Conservation (phyloP, 805 yeast species). For the Yarrowia sp. region DNA sequence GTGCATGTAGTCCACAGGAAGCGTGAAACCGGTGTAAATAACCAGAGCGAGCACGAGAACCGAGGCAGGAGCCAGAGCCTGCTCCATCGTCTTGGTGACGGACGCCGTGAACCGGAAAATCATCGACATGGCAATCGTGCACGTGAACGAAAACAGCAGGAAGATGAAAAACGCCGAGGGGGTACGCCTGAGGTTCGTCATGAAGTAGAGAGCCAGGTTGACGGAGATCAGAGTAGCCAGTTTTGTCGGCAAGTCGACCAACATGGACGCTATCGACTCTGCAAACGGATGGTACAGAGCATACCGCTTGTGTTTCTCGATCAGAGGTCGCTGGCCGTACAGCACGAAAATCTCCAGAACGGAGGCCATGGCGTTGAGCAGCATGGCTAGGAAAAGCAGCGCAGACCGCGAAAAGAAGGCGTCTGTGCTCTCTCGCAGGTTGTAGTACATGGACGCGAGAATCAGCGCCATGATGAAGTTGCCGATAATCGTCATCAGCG, state of each 20-base stretch:
- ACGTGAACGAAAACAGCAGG: constrained; percentile 44
- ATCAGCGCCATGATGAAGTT: constrained; percentile 52
- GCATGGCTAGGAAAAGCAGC: constrained; percentile 55
- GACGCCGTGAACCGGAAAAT: constrained; percentile 47
- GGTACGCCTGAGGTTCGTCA: constrained; percentile 51
- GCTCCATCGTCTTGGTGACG: constrained; percentile 40
- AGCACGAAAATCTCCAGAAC: constrained; percentile 46
- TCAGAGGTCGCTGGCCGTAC: constrained; percentile 52
- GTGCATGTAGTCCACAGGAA: constrained; percentile 47
- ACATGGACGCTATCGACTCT: constrained; percentile 59
- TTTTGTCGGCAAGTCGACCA: constrained; percentile 59
- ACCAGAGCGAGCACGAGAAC: constrained; percentile 43
- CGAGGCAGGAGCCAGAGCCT: constrained; percentile 49
- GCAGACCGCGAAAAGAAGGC: constrained; percentile 61
- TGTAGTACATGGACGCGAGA: constrained; percentile 55
- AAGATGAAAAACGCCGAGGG: constrained; percentile 58
- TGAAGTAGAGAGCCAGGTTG: constrained; percentile 51
- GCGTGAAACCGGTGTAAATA: constrained; percentile 48
- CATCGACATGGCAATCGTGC: constrained; percentile 56
- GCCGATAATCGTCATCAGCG: constrained; percentile 45
- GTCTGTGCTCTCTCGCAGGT: constrained; percentile 47
- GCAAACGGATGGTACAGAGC: constrained; percentile 63
- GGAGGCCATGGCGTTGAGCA: constrained; percentile 49
- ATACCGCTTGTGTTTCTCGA: constrained; percentile 57
- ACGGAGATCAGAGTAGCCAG: constrained; percentile 46